phyloP scores from a whole-genome alignment of 768 basidiomycete genomes.

The Coprinopsis cinerea region DNA sequence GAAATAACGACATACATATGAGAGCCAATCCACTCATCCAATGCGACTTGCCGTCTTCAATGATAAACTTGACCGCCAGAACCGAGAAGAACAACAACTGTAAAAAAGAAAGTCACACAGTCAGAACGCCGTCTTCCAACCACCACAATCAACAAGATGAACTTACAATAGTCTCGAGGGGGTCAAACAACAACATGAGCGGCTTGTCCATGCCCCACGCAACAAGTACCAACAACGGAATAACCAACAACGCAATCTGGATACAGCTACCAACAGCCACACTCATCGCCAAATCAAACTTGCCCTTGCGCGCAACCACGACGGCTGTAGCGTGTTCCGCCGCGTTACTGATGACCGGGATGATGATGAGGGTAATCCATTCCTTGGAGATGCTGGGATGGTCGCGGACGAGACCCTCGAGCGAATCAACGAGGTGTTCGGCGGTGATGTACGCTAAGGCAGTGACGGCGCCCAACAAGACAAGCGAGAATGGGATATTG shows the following conservation, averaged over 20 bases:
- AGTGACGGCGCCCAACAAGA: conserved; percentile 27
- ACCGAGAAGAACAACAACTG: conserved; percentile 36
- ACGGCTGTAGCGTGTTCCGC: conserved; percentile 40
- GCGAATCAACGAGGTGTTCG: conserved; percentile 34
- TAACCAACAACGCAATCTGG: conserved; percentile 38
- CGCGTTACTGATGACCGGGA: conserved; percentile 37
- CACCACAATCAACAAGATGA: not conserved
- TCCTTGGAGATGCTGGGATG: conserved; percentile 36
- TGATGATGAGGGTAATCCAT: conserved; percentile 40
- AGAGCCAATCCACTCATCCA: conserved; percentile 40
- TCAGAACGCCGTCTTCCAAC: conserved; percentile 1
- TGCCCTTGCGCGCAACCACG: conserved; percentile 35
- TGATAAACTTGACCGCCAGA: conserved; percentile 37
- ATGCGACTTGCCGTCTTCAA: conserved; percentile 43
- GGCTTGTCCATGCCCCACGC: conserved; percentile 38
- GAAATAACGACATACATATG: conserved; percentile 13
- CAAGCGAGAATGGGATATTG: conserved; percentile 28
- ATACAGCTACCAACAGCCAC: conserved; percentile 40
- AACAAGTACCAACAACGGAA: conserved; percentile 32
- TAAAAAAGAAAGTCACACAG: not conserved
- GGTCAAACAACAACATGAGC: conserved; percentile 33
- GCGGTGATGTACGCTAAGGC: conserved; percentile 37
- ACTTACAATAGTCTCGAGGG: conserved; percentile 33
- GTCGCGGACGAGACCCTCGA: conserved; percentile 33
- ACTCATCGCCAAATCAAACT: conserved; percentile 38